Evolutionary conservation across 1,284 basidiomycete genomes (phyloP), one percentile per base, ranked within the genome.

Genomic region (Laetiporus sulphureus): DNA sequence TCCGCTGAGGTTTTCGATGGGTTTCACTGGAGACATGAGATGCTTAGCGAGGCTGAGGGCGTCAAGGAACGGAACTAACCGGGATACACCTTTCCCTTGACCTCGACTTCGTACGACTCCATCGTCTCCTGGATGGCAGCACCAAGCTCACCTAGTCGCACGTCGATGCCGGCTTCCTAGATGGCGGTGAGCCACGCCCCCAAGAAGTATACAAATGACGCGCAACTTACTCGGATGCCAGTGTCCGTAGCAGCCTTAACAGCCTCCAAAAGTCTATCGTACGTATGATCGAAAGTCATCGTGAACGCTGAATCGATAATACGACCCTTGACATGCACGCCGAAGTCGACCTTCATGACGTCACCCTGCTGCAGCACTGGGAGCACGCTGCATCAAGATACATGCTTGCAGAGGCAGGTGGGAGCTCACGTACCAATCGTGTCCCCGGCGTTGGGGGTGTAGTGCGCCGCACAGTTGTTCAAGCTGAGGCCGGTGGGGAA

Each of bases 251-350:
- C 93, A 32, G 91, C 95, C 60, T 83, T 85, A 45, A 96, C 95
- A 15, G 94, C 94, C 54, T 88, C 86, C 10, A 99, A 61, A 13
- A 99, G 69, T 46, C 83, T 86, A 56, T 97, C 82, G 60, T 95
- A 98, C 11, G 84, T 91, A 24, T 83, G 90, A 49, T 95, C 92
- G 58, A 85, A 99, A 11, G 67, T 76, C 57, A 99, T 68, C 1
- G 95, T 99, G 64, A 99, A 99, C 2, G 95, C 95, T 27, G 93
- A 97, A 64, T 99, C 95, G 37, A 86, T 63, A 47, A 99, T 99
- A 33, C 91, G 76, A 13, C 95, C 96, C 56, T 88, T 87, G 33
- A 98, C 93, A 50, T 99, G 96, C 1, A 99, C 91, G 44, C 95
- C 95, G 59, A 99, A 82, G 63, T 99, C 96, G 38, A 99, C 90